Evolutionary conservation across 78 protist genomes (phyloP).

Genomic region (Guillardia theta): DNA sequence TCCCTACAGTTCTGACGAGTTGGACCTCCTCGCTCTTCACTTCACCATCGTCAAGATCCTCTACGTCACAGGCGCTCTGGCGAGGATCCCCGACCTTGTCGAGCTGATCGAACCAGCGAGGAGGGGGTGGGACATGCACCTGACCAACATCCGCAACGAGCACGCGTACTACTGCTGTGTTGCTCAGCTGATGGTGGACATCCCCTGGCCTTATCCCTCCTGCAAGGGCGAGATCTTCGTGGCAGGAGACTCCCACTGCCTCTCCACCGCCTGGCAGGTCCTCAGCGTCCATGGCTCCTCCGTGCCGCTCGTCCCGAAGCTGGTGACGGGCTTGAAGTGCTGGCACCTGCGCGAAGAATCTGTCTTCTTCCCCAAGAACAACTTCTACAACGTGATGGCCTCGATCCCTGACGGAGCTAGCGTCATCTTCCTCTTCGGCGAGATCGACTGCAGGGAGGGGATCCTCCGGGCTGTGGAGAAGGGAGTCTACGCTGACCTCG

Average conservation of each 20-base stretch:
- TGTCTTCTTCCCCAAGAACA: slow-evolving; percentile 82
- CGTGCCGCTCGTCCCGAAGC: background rate
- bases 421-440: slow-evolving; percentile 76
- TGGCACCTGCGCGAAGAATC: slow-evolving; percentile 71
- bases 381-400: slow-evolving; percentile 51
- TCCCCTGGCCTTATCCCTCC: background rate
- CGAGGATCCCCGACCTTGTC: slow-evolving; percentile 57
- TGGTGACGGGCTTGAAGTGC: slow-evolving; percentile 85
- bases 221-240: background rate
- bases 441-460: slow-evolving; percentile 94
- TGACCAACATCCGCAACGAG: slow-evolving; percentile 79
- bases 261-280: slow-evolving; percentile 75
- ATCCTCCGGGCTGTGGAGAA: slow-evolving; percentile 77
- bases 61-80: slow-evolving; percentile 68
- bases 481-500: slow-evolving; percentile 65
- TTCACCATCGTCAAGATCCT: slow-evolving; percentile 70
- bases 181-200: background rate
- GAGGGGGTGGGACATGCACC: slow-evolving; percentile 63
- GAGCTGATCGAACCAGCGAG: slow-evolving; percentile 30
- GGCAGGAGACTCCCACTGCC: slow-evolving; percentile 83
- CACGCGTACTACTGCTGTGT: slow-evolving; percentile 78
- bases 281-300: slow-evolving; percentile 35
- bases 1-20: slow-evolving; percentile 57
- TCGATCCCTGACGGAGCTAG: slow-evolving; percentile 43
- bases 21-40: slow-evolving; percentile 78